phyloP scores from a whole-genome alignment of 106 monocot genomes.

The Gastrodia elata region DNA sequence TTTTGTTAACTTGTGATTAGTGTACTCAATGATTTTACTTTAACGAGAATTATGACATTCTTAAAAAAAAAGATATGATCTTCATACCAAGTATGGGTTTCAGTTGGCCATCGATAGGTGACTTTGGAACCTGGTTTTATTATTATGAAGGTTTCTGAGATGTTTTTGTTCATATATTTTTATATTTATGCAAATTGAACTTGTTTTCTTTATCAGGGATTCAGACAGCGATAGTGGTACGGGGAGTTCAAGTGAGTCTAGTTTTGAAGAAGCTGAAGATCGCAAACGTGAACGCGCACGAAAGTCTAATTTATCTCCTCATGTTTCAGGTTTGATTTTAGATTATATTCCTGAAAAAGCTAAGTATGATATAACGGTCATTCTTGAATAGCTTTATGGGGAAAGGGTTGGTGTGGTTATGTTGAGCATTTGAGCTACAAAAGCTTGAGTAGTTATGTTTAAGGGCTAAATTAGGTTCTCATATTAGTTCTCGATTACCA shows the following conservation, averaged over 20 bases:
- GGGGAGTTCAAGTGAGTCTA: conserved; percentile 28
- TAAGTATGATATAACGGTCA: not conserved
- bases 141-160: not conserved
- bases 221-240: conserved; percentile 31
- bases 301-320: conserved; percentile 40
- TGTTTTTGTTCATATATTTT: not conserved
- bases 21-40: not conserved
- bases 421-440: too few relatives aligned
- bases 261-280: conserved; percentile 36
- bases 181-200: not conserved
- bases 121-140: too few relatives aligned
- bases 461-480: too few relatives aligned
- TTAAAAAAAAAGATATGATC: not conserved
- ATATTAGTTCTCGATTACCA: too few relatives aligned
- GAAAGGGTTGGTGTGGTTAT: too few relatives aligned
- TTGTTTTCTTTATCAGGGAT: conserved; percentile 12
- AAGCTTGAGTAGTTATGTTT: too few relatives aligned
- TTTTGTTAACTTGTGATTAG: not conserved
- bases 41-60: too few relatives aligned
- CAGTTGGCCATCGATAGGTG: not conserved
- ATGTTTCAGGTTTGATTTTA: conserved; percentile 28
- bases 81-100: not conserved
- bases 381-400: conserved; percentile 1
- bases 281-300: conserved; percentile 3
- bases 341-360: not conserved